phyloP scores from a whole-genome alignment of 441 rosid species.

The Erodium texanum region DNA sequence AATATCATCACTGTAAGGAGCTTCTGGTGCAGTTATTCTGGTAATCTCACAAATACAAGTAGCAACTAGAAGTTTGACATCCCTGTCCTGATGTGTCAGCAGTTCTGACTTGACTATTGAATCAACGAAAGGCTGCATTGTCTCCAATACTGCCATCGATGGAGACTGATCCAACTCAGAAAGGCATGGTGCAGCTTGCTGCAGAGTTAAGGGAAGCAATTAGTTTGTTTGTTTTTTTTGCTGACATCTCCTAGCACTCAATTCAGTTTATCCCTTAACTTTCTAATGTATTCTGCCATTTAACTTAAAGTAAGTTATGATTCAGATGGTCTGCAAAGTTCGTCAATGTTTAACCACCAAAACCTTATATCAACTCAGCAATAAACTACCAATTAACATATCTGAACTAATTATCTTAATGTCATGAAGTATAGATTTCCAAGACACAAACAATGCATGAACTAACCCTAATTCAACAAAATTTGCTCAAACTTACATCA shows the following conservation, averaged over 20 bases:
- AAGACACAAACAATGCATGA: conserved; percentile 2
- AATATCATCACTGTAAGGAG: conserved; percentile 80
- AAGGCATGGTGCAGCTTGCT: conserved; percentile 90
- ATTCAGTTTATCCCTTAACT: too few relatives aligned
- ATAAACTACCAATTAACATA: neutral
- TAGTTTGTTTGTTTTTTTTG: neutral
- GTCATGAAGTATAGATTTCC: neutral
- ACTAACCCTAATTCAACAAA: conserved; percentile 28
- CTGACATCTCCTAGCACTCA: too few relatives aligned
- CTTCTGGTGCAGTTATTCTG: conserved; percentile 96
- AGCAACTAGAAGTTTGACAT: conserved; percentile 92
- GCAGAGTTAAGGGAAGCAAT: conserved; percentile 25
- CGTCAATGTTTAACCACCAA: neutral
- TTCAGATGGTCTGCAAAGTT: neutral
- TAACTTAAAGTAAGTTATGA: neutral
- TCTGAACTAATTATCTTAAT: neutral
- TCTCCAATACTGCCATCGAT: conserved; percentile 49
- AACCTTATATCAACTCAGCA: neutral
- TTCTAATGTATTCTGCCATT: too few relatives aligned
- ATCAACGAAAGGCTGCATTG: conserved; percentile 72
- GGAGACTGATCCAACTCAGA: conserved; percentile 88
- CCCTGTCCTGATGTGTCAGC: conserved; percentile 92
- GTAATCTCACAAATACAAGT: conserved; percentile 94
- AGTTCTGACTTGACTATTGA: conserved; percentile 75
- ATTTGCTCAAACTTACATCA: neutral